Evolutionary conservation across 805 yeast genomes (phyloP), one percentile per base, ranked within the genome.

Genomic region (Tetrapisispora namnaoensis): DNA sequence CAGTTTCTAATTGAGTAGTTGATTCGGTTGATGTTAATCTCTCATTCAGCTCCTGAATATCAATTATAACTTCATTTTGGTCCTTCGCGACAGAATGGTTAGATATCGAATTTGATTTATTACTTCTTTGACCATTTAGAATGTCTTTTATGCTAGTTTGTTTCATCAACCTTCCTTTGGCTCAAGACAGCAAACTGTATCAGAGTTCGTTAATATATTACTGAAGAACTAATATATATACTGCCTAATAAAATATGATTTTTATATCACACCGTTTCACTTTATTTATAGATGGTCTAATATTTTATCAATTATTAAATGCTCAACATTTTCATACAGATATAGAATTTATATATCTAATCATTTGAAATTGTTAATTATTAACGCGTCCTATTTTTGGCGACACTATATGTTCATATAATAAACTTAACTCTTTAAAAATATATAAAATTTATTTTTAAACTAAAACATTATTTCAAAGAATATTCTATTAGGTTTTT

Each of bases 121-220:
- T 51, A 27, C 44, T 52, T 8, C 49, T 37, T 42, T 55, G 53
- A 11, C 63, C 63, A 57, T 53, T 51, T 44, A 59, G 48, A 28
- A 59, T 21, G n/a, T 49, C 46, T n/a, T 53, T 49, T 39, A 59
- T 41, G 30, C 28, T 42, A 17, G 24, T 30, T 32, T 28, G 44
- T 30, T 42, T 28, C 44, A 42, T 42, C 27, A 18, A 42, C 28
- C 10, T 9, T 30, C 28, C 14, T 24, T 21, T 14, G 18, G n/a
- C 11, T 18, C 10, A 38, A 18, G 4, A n/a, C n/a, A 27, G 22
- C n/a, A 4, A 14, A 11, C 16, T 13, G 16, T 22, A 24, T 14
- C 18, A 10, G 5, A n/a, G 6, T 24, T 27, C 20, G 24, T n/a
- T 4, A 22, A 40, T 3, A 27, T 16, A 13, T 6, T 24, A 40